These are phyloP conservation scores for Waltergamsia citrina DNA, from an alignment of 2,329 filamentous ascomycete species.

Conservation along the genomic window DNA sequence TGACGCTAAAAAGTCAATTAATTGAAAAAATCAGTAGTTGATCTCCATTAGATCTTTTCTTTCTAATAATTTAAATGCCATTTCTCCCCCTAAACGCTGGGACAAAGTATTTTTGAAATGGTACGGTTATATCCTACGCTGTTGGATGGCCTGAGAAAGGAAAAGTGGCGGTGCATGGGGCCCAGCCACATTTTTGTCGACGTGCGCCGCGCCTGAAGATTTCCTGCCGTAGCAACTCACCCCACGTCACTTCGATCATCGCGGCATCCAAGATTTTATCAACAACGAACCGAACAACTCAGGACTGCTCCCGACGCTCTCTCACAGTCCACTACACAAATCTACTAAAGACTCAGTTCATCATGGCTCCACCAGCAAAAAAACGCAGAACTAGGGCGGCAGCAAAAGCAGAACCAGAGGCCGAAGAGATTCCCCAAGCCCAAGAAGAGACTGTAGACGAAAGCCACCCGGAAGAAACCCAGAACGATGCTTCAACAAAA, in stretches of 20 bases:
- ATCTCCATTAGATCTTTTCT: too few relatives aligned
- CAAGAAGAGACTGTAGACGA: conserved; percentile 4
- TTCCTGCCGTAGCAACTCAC: background rate
- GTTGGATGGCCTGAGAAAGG: too few relatives aligned
- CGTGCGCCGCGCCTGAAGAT: background rate
- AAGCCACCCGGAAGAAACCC: background rate
- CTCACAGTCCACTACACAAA: background rate
- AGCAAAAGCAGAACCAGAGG: conserved; percentile 2
- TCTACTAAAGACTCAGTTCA: background rate
- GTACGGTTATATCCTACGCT: too few relatives aligned
- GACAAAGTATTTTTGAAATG: too few relatives aligned
- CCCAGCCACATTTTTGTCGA: background rate
- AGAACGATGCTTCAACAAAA: background rate
- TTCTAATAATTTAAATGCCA: too few relatives aligned
- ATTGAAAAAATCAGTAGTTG: background rate
- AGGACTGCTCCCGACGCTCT: background rate
- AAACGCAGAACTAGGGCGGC: conserved; percentile 13
- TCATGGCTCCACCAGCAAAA: conserved; percentile 17
- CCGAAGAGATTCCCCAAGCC: conserved; percentile 4
- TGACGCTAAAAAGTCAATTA: too few relatives aligned
- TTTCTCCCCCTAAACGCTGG: too few relatives aligned
- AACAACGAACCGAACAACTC: too few relatives aligned
- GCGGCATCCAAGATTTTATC: background rate
- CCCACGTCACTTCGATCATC: background rate
- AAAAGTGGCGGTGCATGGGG: background rate